These are phyloP conservation scores for Fusarium sp. DNA, from an alignment of 2,329 filamentous ascomycete species.

Conservation along the genomic window DNA sequence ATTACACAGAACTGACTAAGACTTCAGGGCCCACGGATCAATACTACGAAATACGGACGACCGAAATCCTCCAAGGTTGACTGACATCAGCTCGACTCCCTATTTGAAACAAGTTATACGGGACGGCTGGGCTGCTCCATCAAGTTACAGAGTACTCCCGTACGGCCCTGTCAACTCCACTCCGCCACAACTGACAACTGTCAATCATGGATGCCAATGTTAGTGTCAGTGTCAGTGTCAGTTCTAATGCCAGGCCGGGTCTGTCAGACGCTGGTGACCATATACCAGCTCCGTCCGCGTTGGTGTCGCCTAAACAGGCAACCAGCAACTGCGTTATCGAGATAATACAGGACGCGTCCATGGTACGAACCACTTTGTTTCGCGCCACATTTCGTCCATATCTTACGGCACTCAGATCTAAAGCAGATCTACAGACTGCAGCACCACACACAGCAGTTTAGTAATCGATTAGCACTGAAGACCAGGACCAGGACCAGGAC, in stretches of 20 bases:
- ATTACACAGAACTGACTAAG: conserved; percentile 38
- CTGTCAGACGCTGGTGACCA: too few species aligned
- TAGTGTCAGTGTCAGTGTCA: neutral
- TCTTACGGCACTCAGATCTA: conserved; percentile 19
- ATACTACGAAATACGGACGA: conserved; percentile 21
- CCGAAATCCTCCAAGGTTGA: conserved; percentile 19
- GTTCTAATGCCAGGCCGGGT: neutral
- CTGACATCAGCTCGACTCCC: conserved; percentile 9
- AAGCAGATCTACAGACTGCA: conserved; percentile 27
- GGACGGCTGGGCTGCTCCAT: neutral
- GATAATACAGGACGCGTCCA: conserved; percentile 25
- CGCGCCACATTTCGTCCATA: conserved; percentile 27
- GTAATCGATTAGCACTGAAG: conserved; percentile 12
- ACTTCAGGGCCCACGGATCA: conserved; percentile 26
- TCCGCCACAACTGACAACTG: conserved; percentile 44
- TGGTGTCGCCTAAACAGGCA: conserved; percentile 16
- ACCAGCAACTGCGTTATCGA: conserved; percentile 29
- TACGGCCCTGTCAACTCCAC: conserved; percentile 8
- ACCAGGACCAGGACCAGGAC: conserved; percentile 9
- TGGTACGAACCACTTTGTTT: conserved; percentile 28
- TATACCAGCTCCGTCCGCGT: conserved; percentile 3
- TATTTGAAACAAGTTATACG: conserved; percentile 21
- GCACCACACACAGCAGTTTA: conserved; percentile 3
- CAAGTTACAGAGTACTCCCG: too few species aligned
- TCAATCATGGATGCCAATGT: conserved; percentile 23